Conservation (phyloP, 169 alveolate species). For the Plasmodium knowlesi region DNA sequence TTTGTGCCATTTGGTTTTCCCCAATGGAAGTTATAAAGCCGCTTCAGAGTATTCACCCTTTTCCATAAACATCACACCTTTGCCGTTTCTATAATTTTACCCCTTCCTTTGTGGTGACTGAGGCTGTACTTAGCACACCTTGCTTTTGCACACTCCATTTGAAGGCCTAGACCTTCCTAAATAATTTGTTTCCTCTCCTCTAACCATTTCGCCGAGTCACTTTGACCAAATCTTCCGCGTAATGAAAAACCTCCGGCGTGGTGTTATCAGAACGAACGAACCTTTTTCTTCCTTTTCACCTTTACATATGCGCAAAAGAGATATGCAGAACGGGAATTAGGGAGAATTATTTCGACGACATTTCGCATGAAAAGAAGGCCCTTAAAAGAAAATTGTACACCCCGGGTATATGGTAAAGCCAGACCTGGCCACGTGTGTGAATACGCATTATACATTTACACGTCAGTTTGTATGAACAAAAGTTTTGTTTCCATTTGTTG, state of each 20-base stretch:
- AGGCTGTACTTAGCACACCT: background rate
- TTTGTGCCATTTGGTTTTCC: background rate
- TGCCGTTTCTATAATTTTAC: background rate
- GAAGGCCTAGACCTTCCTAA: background rate
- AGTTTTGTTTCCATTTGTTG: background rate
- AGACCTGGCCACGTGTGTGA: background rate
- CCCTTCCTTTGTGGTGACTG: background rate
- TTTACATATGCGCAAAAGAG: background rate
- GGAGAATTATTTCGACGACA: background rate
- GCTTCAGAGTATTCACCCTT: background rate
- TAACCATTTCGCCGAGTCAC: background rate
- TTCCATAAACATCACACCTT: background rate
- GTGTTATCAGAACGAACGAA: background rate
- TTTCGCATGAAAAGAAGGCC: background rate
- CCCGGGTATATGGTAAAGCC: background rate
- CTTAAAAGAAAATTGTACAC: background rate
- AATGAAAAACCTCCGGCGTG: background rate
- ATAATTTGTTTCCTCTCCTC: background rate
- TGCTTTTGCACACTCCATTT: background rate
- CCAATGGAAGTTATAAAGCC: background rate
- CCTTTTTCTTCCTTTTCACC: background rate
- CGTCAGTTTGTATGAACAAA: background rate
- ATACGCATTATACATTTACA: background rate
- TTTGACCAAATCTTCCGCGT: background rate
- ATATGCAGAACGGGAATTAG: background rate